Percentiles rank a stretch among this genome's conserved stretches.
Evolutionary conservation across 116 monocot genomes (phyloP).

Genomic region (Zostera marina): DNA sequence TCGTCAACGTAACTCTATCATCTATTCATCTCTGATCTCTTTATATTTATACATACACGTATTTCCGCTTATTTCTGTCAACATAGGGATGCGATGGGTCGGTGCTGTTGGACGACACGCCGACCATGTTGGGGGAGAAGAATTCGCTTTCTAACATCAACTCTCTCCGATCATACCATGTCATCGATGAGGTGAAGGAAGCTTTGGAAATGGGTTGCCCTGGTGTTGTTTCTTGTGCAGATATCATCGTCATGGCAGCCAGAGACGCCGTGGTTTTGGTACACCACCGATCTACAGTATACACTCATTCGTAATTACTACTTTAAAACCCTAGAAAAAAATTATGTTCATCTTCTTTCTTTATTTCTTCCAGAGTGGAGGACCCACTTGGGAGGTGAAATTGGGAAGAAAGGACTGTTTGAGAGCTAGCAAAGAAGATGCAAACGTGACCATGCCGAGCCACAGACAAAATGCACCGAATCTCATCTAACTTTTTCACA

Average conservation of each 20-base stretch:
- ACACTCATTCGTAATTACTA: too few species aligned
- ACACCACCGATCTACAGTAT: background rate
- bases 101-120: constrained; percentile 55
- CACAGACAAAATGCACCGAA: constrained; percentile 46
- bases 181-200: constrained; percentile 64
- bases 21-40: background rate
- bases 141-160: constrained; percentile 53
- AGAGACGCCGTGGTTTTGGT: constrained; percentile 86
- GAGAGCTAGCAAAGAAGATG: constrained; percentile 50
- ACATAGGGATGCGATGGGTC: constrained; percentile 69
- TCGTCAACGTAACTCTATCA: constrained; percentile 39
- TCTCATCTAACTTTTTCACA: constrained; percentile 50
- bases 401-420: constrained; percentile 61
- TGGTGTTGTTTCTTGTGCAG: constrained; percentile 82
- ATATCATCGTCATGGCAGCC: constrained; percentile 75
- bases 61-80: background rate
- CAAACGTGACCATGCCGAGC: constrained; percentile 69
- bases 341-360: background rate
- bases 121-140: constrained; percentile 67
- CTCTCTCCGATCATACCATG: constrained; percentile 59
- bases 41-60: too few species aligned
- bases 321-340: background rate
- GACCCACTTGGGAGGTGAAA: constrained; percentile 64
- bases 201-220: constrained; percentile 50
- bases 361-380: constrained; percentile 62